Base-by-base conservation (phyloP, 805 yeast genomes). In the Maudiozyma barnettii region DNA sequence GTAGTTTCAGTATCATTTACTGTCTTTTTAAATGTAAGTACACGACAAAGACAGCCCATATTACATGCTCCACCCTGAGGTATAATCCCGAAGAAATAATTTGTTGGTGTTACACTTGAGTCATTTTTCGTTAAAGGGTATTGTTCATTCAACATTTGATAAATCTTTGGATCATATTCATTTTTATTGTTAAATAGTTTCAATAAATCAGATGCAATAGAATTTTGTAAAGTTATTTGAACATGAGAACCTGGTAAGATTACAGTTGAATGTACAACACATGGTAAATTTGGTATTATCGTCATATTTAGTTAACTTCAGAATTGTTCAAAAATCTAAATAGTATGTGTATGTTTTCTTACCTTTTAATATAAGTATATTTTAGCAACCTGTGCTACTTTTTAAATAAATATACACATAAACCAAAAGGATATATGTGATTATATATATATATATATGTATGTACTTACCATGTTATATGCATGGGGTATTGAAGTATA, bases 1-100 rank as follows among this genome's bases (percentile, higher is more conserved):
- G 46, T 50, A 20, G 54, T 46, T 2, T 40, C 39, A n/a, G 46
- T 46, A 44, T 49, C 53, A 40, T 51, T 50, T 9, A 39, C 43
- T 16, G 52, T 45, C 14, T 53, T 53, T 12, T 49, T 45, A 23
- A 33, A 31, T 14, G 21, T 14, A 20, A 22, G 33, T 5, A 42
- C 21, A 10, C 31, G 20, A 21, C 45, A 42, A 4, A 42, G 19
- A 33, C 45, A 42, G 10, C 45, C 45, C 12, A 33, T 33, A 12
- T 33, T 29, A 41, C 10, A 6, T 14, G 45, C 50, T 7, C 20
- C 20, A 14, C n/a, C 36, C 22, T 36, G 39, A 6, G 39, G 39
- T 18, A 36, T 18, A n/a, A 36, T 9, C 12, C 22, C 39, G 3
- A 36, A 12, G 19, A 36, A 36, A 36, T 36, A 36, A 36, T 36